phyloP scores from a whole-genome alignment of 2,329 filamentous ascomycete species.

The Truncatella angustata region DNA sequence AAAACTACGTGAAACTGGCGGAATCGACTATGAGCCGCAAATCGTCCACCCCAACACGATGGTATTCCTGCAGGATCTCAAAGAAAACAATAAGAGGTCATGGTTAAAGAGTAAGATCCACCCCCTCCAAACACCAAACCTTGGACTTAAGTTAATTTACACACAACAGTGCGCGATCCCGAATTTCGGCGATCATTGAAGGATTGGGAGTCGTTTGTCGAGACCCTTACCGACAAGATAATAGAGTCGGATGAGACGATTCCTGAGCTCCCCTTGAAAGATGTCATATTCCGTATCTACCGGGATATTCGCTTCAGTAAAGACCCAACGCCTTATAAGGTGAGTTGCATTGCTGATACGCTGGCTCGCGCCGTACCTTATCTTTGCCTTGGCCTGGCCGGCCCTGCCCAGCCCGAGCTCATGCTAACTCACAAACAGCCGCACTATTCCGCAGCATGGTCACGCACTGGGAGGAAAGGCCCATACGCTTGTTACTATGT shows the following conservation, averaged over 20 bases:
- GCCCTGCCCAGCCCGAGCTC: constrained; percentile 12
- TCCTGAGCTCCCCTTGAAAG: constrained; percentile 81
- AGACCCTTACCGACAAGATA: constrained; percentile 67
- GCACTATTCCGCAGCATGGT: constrained; percentile 82
- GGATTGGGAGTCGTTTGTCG: constrained; percentile 80
- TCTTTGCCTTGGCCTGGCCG: no score
- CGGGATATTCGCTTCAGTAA: constrained; percentile 82
- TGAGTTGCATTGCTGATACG: constrained; percentile 31
- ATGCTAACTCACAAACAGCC: constrained; percentile 44
- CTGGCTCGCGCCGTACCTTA: constrained; percentile 9
- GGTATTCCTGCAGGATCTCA: constrained; percentile 56
- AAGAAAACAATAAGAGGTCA: constrained; percentile 55
- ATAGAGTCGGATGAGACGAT: constrained; percentile 75
- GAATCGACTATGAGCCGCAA: constrained; percentile 48
- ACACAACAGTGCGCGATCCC: constrained; percentile 65
- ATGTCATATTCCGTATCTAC: constrained; percentile 85
- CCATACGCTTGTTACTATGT: constrained; percentile 88
- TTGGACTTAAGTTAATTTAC: constrained; percentile 3
- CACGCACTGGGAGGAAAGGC: constrained; percentile 81
- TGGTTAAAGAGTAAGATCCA: constrained; percentile 36
- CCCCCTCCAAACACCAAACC: neutral
- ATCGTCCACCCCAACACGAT: constrained; percentile 57
- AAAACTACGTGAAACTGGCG: constrained; percentile 38
- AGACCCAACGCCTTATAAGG: constrained; percentile 86
- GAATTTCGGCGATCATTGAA: constrained; percentile 76